phyloP scores from a whole-genome alignment of 768 basidiomycete species.

The Xanthoconium stramineum region DNA sequence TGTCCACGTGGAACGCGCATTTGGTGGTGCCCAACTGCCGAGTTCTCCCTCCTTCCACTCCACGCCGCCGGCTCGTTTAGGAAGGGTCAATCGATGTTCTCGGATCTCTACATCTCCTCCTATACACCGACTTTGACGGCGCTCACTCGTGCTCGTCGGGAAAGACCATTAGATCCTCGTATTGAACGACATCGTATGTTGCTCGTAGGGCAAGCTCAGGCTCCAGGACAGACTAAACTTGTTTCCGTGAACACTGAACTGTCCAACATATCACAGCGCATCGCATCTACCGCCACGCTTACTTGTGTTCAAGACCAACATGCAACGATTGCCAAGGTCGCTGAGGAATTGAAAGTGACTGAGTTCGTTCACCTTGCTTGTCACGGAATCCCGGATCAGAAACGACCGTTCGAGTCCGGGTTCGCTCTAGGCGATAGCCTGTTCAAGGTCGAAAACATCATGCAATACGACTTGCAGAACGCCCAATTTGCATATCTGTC shows the following conservation, averaged over 20 bases:
- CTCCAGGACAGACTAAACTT: conserved; percentile 2
- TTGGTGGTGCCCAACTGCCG: too few relatives aligned
- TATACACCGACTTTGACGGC: conserved; percentile 1
- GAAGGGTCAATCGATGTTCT: not conserved
- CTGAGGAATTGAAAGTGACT: not conserved
- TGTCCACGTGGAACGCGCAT: not conserved
- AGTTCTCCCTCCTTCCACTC: too few relatives aligned
- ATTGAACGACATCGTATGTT: not conserved
- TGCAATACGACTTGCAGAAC: not conserved
- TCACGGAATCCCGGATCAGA: conserved; percentile 13
- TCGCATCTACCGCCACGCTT: not conserved
- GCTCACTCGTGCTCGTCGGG: not conserved
- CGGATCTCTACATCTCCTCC: not conserved
- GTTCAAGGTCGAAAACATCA: not conserved
- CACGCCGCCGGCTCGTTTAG: too few relatives aligned
- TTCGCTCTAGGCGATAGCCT: not conserved
- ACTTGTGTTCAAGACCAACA: not conserved
- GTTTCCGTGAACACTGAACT: not conserved
- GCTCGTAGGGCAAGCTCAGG: conserved; percentile 1
- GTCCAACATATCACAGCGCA: not conserved
- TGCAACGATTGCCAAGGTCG: not conserved
- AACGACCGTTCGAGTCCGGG: not conserved
- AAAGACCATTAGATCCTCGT: too few relatives aligned
- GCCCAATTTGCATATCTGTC: conserved; percentile 3
- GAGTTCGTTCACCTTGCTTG: conserved; percentile 16